Evolutionary conservation across 2,329 filamentous ascomycete species (phyloP).

Genomic region (Cladophialophora psammophila): DNA sequence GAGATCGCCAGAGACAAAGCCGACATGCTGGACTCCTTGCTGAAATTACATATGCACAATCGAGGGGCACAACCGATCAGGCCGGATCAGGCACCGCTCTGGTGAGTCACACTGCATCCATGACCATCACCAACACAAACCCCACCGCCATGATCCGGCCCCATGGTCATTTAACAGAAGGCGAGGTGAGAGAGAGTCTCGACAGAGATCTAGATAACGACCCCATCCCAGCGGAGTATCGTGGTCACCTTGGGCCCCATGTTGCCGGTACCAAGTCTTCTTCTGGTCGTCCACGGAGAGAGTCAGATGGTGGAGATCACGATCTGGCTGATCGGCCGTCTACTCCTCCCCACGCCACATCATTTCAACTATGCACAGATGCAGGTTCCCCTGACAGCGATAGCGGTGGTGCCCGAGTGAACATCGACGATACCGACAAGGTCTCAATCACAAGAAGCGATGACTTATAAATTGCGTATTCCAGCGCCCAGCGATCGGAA

Average conservation of each 20-base stretch:
- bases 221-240: slow-evolving; percentile 2
- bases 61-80: no score
- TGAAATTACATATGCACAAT: not conserved
- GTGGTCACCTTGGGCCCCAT: not conserved
- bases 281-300: not conserved
- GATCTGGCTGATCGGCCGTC: not conserved
- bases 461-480: not conserved
- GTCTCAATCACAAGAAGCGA: not conserved
- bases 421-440: not conserved
- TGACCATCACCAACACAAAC: not conserved
- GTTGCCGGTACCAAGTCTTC: not conserved
- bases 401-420: not conserved
- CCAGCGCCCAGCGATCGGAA: not conserved
- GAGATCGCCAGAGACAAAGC: not conserved
- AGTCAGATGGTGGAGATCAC: not conserved
- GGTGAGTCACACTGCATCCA: not conserved
- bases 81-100: not conserved
- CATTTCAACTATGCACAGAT: not conserved
- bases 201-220: not conserved
- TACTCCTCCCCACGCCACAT: not conserved
- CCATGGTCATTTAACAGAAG: not conserved
- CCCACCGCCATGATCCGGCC: no score
- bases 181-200: no score
- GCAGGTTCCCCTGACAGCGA: not conserved
- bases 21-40: not conserved